A percentile compares a stretch with the other conserved stretches of the same genome.
phyloP scores from a whole-genome alignment of 2,329 filamentous ascomycete genomes.

The Coniochaeta sp. region DNA sequence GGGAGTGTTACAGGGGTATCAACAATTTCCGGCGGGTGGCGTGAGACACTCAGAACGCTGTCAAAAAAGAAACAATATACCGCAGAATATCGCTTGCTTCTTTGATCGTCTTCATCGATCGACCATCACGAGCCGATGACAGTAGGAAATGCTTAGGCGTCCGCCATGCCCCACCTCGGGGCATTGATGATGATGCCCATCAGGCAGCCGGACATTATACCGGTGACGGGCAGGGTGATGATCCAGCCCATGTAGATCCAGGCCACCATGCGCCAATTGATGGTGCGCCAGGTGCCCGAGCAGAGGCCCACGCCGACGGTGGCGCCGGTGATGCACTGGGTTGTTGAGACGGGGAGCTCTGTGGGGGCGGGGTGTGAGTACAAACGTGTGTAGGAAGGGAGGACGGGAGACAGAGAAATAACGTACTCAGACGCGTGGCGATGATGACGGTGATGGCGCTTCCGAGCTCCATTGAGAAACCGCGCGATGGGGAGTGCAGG shows the following conservation, averaged over 20 bases:
- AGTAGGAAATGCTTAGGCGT: too few relatives aligned
- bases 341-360: constrained; percentile 57
- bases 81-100: too few relatives aligned
- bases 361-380: constrained; percentile 4
- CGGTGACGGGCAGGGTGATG: constrained; percentile 51
- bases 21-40: too few relatives aligned
- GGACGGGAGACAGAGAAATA: neutral
- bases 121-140: too few relatives aligned
- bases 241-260: constrained; percentile 56
- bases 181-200: constrained; percentile 59
- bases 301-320: constrained; percentile 57
- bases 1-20: too few relatives aligned
- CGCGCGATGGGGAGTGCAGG: constrained; percentile 47
- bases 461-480: constrained; percentile 52
- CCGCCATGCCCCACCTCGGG: constrained; percentile 38
- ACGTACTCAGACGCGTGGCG: constrained; percentile 50
- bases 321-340: constrained; percentile 57
- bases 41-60: too few relatives aligned
- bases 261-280: constrained; percentile 57
- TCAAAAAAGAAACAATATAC: too few relatives aligned
- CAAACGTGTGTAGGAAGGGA: neutral
- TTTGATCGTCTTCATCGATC: too few relatives aligned
- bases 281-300: constrained; percentile 49
- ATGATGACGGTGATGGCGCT: constrained; percentile 56
- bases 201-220: constrained; percentile 49